Conservation (phyloP, 371 early-diverging fungal species). For the Apophysomyces ossiformis region DNA sequence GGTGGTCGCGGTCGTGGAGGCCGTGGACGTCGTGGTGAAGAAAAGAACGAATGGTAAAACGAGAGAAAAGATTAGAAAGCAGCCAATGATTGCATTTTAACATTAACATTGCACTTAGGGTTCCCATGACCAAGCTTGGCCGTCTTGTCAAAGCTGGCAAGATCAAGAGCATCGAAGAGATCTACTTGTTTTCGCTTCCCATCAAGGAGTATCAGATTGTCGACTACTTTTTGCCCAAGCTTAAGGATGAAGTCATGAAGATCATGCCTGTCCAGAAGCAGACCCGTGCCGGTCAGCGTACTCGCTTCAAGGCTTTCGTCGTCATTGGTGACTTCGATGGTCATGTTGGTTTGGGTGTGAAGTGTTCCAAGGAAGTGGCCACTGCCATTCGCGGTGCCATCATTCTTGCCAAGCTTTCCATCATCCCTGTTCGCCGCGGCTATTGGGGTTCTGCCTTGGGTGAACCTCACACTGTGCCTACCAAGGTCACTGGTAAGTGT, state of each 20-base stretch:
- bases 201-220: constrained; percentile 99
- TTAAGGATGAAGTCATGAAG: constrained; percentile 99
- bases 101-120: constrained; percentile 43
- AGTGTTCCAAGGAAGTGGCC: constrained; percentile 99
- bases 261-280: constrained; percentile 99
- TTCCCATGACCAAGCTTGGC: constrained; percentile 97
- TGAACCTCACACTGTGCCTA: constrained; percentile 99
- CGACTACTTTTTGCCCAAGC: constrained; percentile 94
- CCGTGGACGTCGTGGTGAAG: constrained; percentile 73
- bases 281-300: constrained; percentile 99
- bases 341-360: constrained; percentile 99
- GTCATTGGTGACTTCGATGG: constrained; percentile 98
- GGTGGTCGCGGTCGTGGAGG: constrained; percentile 77
- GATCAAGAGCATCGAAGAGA: constrained; percentile 94
- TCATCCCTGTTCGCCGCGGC: constrained; percentile 99
- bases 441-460: constrained; percentile 99
- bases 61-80: neutral
- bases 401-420: constrained; percentile 97
- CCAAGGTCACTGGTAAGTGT: constrained; percentile 99
- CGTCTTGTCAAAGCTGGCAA: constrained; percentile 96
- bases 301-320: constrained; percentile 99
- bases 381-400: constrained; percentile 99
- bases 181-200: constrained; percentile 97
- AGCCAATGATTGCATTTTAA: neutral
- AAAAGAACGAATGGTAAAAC: constrained; percentile 73